Evolutionary conservation across 345 rosid genomes (phyloP), one percentile per base, ranked within the genome.

Genomic region (Eucalyptus viminalis): DNA sequence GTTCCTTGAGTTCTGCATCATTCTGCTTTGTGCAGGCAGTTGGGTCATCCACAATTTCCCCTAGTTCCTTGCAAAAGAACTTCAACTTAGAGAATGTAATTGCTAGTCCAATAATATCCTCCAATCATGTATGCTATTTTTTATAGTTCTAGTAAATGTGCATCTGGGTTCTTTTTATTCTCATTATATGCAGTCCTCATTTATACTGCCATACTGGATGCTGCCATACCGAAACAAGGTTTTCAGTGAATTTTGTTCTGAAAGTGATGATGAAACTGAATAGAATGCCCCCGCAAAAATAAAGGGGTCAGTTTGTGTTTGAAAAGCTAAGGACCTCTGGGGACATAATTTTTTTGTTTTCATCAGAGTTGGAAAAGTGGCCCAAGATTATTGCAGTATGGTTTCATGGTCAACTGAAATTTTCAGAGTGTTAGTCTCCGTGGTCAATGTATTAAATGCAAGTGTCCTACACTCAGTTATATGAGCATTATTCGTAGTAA

Each of bases 11-110:
- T 34, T 54, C 86, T 86, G 91, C 9, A 9, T 80, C 65, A 37
- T 45, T 91, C 27, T 62, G 65, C 31, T 91, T 88, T 93, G 94
- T 96, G 94, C 83, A 87, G 90, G 87, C 86, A 67, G 89, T 81
- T 89, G 93, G 92, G 65, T 91, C 94, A 27, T 54, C 89, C 12
- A 86, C 91, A 27, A n/a, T 88, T 72, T 76, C 89, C 25, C 37
- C 89, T 67, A 88, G 67, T 89, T 92, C 94, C 90, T 89, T 87
- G 37, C 91, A 81, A 58, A 95, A 94, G 89, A 92, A 92, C 76
- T 83, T 81, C 31, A 92, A 90, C 86, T 80, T 91, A 58, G 90
- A 89, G 87, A 89, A 29, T 86, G 87, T 34, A 80, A 76, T 87
- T 76, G 89, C 86, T 62, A 87, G 88, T 90, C 93, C 90, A 80